phyloP scores from a whole-genome alignment of 179 eudicot genomes.

The Carnegiea gigantea region DNA sequence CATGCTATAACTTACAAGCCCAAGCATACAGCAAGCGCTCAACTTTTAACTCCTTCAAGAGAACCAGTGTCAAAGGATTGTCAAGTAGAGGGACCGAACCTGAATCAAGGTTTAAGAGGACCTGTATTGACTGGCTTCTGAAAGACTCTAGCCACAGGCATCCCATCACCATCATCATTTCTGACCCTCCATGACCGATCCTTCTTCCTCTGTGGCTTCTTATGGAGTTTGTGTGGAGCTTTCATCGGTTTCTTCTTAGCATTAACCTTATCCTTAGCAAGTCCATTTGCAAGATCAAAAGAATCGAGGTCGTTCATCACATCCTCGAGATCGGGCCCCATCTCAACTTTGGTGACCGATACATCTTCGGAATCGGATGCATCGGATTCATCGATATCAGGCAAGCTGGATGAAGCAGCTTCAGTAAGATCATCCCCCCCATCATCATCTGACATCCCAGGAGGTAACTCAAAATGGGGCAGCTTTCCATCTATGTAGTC shows the following conservation, averaged over 20 bases:
- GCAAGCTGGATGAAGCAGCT: constrained; percentile 19
- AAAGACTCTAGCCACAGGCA: constrained; percentile 66
- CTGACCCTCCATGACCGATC: constrained; percentile 82
- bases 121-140: constrained; percentile 68
- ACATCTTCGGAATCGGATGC: constrained; percentile 45
- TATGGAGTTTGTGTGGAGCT: constrained; percentile 78
- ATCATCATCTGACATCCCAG: constrained; percentile 50
- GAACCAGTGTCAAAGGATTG: neutral
- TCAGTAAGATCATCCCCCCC: constrained; percentile 7
- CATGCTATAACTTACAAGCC: neutral
- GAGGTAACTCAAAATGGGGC: constrained; percentile 79
- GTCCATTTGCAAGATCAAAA: constrained; percentile 69
- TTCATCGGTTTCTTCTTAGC: constrained; percentile 45
- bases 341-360: constrained; percentile 32
- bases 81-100: neutral
- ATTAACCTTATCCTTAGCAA: constrained; percentile 36
- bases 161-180: constrained; percentile 79
- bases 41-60: neutral
- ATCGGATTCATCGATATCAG: constrained; percentile 39
- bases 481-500: constrained; percentile 94
- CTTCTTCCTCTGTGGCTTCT: constrained; percentile 82
- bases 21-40: neutral
- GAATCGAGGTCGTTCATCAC: constrained; percentile 67
- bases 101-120: constrained; percentile 32
- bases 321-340: constrained; percentile 38